Evolutionary conservation across 2,329 filamentous ascomycete genomes (phyloP).

Genomic region (Seiridium cupressi): DNA sequence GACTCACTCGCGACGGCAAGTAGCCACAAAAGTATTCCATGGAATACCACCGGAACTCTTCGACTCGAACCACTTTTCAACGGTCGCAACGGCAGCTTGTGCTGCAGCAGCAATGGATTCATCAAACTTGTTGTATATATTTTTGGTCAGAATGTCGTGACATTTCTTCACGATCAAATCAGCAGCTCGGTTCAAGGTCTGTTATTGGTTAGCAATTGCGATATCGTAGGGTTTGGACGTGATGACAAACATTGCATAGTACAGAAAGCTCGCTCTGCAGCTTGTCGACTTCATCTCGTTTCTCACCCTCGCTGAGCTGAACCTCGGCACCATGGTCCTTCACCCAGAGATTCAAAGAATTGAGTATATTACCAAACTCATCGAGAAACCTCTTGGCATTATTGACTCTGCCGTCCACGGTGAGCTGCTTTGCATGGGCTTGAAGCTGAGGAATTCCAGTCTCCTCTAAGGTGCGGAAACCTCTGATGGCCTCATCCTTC

Average conservation of each 20-base stretch:
- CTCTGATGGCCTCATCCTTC: slow-evolving; percentile 45
- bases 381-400: slow-evolving; percentile 49
- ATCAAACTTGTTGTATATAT: not conserved
- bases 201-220: not conserved
- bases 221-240: not conserved
- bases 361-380: slow-evolving; percentile 41
- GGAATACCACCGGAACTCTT: not conserved
- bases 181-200: not conserved
- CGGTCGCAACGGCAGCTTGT: not conserved
- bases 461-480: slow-evolving; percentile 50
- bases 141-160: not conserved
- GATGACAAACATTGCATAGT: not conserved
- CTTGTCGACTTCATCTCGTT: not conserved
- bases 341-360: slow-evolving; percentile 33
- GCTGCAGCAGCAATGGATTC: not conserved
- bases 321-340: slow-evolving; percentile 2
- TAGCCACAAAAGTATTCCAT: not conserved
- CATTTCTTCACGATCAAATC: not conserved
- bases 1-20: not conserved
- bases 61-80: not conserved
- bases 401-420: slow-evolving; percentile 36
- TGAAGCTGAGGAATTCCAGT: slow-evolving; percentile 61
- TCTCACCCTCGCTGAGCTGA: slow-evolving; percentile 20
- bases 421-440: slow-evolving; percentile 57
- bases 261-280: not conserved